Evolutionary conservation across 176 grass and related monocot genomes (phyloP), one percentile per base, ranked within the genome.

Genomic region (Cocos nucifera): DNA sequence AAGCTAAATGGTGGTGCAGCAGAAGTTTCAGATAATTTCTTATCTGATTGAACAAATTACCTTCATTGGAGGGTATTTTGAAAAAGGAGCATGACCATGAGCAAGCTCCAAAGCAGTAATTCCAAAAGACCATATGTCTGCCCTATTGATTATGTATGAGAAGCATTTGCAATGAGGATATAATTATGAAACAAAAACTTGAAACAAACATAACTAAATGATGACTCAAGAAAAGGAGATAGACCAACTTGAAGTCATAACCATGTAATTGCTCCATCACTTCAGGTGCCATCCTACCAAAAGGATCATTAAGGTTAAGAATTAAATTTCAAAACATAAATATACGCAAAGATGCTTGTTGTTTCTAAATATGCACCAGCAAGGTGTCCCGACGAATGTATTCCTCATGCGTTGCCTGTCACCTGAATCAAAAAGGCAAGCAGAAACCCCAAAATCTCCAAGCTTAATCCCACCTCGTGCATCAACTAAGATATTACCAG

Each of bases 61-160:
- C 87, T 98, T 98, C 79, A 98, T 98, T 49, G 93, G 93, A 80
- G 93, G 84, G 69, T 77, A 92, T 30, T 30, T 30, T 30, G 28
- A 30, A 4, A 30, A 30, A 30, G 28, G 28, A 30, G 28, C 28
- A 30, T 98, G 84, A 57, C 93, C 93, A 77, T 88, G 93, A 51
- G 93, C 93, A 69, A 98, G 93, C 79, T 98, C 93, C 69, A 98
- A 81, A 63, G 87, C 93, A 56, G 93, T 98, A 64, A 98, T 98
- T 74, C 93, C 93, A 77, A 98, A 98, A 48, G 93, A 92, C 93
- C 93, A 98, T 77, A 92, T 88, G 52, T 98, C 93, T 79, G 87
- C 93, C 79, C 93, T 98, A 75, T 65, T 80, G 50, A 79, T 69
- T 70, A 59, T 79, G 76, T 60, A 53, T 67, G 55, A 81, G 61